Percentiles rank a stretch among this genome's conserved stretches.
phyloP scores from a whole-genome alignment of 2,329 filamentous ascomycete genomes.

The Fonsecaea multimorphosa region DNA sequence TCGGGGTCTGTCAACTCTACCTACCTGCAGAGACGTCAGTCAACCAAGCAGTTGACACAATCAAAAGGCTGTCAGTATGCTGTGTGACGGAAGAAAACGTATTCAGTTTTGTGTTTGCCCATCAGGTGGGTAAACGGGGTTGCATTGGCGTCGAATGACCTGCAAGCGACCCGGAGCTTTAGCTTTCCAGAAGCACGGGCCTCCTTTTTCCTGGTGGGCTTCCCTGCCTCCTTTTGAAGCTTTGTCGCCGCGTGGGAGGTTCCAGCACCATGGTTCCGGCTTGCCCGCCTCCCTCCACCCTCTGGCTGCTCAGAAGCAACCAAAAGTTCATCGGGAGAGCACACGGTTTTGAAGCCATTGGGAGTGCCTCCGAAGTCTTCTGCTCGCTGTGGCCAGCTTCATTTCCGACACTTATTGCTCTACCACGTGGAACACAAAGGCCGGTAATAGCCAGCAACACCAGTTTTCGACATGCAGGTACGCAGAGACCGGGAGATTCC shows the following conservation, averaged over 20 bases:
- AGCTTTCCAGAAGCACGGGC: conserved; percentile 4
- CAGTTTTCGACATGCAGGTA: not conserved
- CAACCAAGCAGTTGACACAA: not conserved
- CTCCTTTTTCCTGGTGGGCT: not conserved
- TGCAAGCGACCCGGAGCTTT: not conserved
- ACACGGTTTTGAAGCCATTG: not conserved
- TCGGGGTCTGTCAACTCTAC: not conserved
- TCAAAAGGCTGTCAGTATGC: not conserved
- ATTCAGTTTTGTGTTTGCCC: not conserved
- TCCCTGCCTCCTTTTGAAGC: not conserved
- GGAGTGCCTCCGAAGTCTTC: not conserved
- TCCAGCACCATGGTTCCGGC: not conserved
- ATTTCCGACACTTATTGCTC: not conserved
- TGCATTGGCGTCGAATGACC: conserved; percentile 5
- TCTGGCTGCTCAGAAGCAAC: not conserved
- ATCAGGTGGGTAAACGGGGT: not conserved
- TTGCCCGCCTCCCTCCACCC: not conserved
- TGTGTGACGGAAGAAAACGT: not conserved
- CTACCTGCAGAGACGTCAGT: not conserved
- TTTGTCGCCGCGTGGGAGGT: not conserved
- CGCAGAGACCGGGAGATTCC: not conserved
- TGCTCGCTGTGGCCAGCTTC: not conserved
- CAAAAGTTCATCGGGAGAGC: not conserved
- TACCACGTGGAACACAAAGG: not conserved
- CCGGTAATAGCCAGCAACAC: not conserved